Conservation (phyloP, 2,329 filamentous ascomycete species). For the Fusarium drepaniforme region DNA sequence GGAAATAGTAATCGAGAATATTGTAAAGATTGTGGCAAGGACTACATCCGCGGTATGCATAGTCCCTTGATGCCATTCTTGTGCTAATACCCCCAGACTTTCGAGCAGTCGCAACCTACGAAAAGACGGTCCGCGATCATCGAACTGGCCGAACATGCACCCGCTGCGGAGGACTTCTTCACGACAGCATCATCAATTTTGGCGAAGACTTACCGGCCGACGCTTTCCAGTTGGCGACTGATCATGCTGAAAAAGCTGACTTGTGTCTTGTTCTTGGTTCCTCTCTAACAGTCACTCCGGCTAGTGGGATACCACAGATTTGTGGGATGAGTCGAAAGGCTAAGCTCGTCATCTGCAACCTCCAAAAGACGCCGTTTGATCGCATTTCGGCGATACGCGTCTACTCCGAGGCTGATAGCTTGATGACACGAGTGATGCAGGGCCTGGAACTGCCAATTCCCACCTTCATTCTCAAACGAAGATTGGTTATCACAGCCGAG, state of each 20-base stretch:
- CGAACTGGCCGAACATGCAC: conserved; percentile 60
- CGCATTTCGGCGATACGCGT: conserved; percentile 48
- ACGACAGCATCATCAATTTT: conserved; percentile 61
- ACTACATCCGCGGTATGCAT: conserved; percentile 57
- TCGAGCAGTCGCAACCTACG: conserved; percentile 57
- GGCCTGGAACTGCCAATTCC: conserved; percentile 53
- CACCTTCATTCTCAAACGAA: conserved; percentile 51
- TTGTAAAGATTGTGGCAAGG: conserved; percentile 58
- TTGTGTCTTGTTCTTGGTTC: conserved; percentile 61
- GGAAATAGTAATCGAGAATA: conserved; percentile 61
- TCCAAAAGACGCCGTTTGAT: conserved; percentile 59
- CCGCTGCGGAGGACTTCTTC: conserved; percentile 52
- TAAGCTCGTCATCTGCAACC: conserved; percentile 58
- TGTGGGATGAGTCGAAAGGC: conserved; percentile 46
- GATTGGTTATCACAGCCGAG: conserved; percentile 47
- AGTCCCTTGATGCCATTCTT: accelerated
- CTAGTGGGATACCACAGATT: conserved; percentile 54
- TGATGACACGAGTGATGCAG: conserved; percentile 57
- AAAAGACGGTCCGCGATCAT: conserved; percentile 57
- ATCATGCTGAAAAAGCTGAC: conserved; percentile 56
- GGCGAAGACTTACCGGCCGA: conserved; percentile 51
- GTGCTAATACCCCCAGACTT: conserved; percentile 47
- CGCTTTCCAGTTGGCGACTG: conserved; percentile 48
- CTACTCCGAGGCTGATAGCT: conserved; percentile 51
- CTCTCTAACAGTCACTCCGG: conserved; percentile 58